Evolutionary conservation across 2,329 filamentous ascomycete species (phyloP), one percentile per base, ranked within the genome.

Genomic region (Penicillium sp.): DNA sequence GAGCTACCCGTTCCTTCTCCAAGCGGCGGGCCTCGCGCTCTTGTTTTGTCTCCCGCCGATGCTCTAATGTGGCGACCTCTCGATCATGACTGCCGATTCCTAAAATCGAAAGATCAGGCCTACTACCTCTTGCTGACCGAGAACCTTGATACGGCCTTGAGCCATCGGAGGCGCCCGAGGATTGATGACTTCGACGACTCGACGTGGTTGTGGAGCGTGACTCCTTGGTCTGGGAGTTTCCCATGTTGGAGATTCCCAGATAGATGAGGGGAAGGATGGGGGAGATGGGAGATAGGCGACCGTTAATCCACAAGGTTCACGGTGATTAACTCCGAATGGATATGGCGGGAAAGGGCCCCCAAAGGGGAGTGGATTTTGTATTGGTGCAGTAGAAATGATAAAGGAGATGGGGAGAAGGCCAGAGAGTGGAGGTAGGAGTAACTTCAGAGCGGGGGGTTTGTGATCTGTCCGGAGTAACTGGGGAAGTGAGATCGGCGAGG

Each of bases 21-120:
- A 91, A 77, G 60, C 88, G 89, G 60, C 93, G 84, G 19, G 91
- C 91, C 72, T 99, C 94, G 40, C 91, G 84, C 75, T 97, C 94
- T 65, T 93, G 90, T 69, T 88, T 92, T 8, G 91, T 97, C 76
- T 97, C 93, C 56, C 90, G 84, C 55, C 91, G 87, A 40, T 81
- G 77, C 65, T 86, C 83, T 3, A 80, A 71, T 7, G 76, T 71
- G 12, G 77, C 69, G n/a, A 74, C 70, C 61, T 84, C 81, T 65
- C 79, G 73, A 57, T 84, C 78, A 61, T 73, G 66, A 62, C 68
- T 74, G 38, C 79, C 78, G 10, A 87, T 75, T 53, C 82, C 81
- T 31, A 87, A 77, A 59, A 87, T 81, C 1, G 82, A 82, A 33
- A 87, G 75, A 62, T 87, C 84, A 40, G 79, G 80, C 53, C 84